Evolutionary conservation across 2,329 filamentous ascomycete genomes (phyloP).

Genomic region (Apiospora phragmitis): DNA sequence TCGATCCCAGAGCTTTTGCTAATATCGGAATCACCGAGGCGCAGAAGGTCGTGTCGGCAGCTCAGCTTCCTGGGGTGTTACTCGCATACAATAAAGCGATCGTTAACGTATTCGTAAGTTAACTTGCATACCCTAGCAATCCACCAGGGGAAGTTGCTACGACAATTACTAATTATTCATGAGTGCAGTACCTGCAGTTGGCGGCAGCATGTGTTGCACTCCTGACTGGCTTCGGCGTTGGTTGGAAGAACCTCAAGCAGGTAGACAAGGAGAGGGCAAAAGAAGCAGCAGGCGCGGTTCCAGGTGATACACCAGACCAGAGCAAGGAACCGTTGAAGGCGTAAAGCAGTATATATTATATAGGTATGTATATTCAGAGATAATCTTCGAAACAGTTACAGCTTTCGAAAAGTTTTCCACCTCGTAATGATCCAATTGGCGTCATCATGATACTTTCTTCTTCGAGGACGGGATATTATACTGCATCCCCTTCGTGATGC

Average conservation of each 20-base stretch:
- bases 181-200: constrained; percentile 25
- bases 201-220: constrained; percentile 23
- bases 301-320: neutral
- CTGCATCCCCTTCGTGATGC: constrained; percentile 22
- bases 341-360: too few species aligned
- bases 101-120: constrained; percentile 24
- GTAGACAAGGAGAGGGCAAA: constrained; percentile 20
- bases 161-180: neutral
- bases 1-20: constrained; percentile 38
- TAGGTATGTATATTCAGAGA: neutral
- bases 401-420: neutral
- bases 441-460: constrained; percentile 17
- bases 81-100: constrained; percentile 32
- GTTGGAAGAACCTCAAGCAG: constrained; percentile 26
- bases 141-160: neutral
- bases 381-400: neutral
- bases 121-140: neutral
- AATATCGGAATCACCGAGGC: constrained; percentile 43
- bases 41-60: constrained; percentile 33
- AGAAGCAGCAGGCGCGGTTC: neutral
- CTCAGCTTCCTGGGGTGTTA: constrained; percentile 34
- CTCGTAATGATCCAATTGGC: neutral
- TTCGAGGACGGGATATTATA: constrained; percentile 20
- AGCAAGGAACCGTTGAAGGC: neutral
- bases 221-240: constrained; percentile 24